phyloP scores from a whole-genome alignment of 2,329 filamentous ascomycete species.

The Epichloe aotearoae region DNA sequence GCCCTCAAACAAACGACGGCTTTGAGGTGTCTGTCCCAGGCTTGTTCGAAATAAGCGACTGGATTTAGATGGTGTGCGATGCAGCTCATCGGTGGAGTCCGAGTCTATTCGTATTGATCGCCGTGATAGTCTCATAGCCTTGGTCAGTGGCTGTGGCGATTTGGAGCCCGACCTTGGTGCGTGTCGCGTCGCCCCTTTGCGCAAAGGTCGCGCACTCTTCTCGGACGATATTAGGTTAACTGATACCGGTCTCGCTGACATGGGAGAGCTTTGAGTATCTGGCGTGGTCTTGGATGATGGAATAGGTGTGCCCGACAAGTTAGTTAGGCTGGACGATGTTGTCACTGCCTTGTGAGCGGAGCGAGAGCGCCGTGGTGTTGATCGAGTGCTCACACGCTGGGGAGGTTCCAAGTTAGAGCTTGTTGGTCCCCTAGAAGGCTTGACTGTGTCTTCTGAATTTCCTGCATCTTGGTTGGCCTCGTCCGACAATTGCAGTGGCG shows the following conservation, averaged over 20 bases:
- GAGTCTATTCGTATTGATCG: constrained; percentile 21
- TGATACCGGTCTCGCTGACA: constrained; percentile 11
- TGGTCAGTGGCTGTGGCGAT: constrained; percentile 15
- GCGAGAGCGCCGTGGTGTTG: constrained; percentile 10
- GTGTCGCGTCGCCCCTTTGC: constrained; percentile 7
- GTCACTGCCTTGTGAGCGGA: constrained; percentile 4
- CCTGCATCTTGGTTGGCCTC: background rate
- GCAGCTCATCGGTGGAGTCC: constrained; percentile 36
- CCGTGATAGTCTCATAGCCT: constrained; percentile 11
- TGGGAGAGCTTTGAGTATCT: constrained; percentile 19
- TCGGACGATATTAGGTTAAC: constrained; percentile 14
- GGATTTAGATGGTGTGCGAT: constrained; percentile 23
- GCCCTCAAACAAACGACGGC: constrained; percentile 46
- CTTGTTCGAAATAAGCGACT: constrained; percentile 16
- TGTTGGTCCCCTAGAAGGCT: background rate
- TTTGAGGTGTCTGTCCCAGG: constrained; percentile 14
- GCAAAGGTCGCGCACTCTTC: constrained; percentile 9
- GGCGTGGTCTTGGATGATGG: constrained; percentile 24
- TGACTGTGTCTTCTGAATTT: background rate
- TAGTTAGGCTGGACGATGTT: constrained; percentile 27
- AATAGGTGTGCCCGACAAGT: constrained; percentile 25
- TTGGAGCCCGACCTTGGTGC: constrained; percentile 10
- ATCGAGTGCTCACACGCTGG: background rate
- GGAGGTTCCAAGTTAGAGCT: background rate
- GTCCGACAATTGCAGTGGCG: background rate